Evolutionary conservation across 768 basidiomycete species (phyloP), one percentile per base, ranked within the genome.

Genomic region (Boletus bicolor): DNA sequence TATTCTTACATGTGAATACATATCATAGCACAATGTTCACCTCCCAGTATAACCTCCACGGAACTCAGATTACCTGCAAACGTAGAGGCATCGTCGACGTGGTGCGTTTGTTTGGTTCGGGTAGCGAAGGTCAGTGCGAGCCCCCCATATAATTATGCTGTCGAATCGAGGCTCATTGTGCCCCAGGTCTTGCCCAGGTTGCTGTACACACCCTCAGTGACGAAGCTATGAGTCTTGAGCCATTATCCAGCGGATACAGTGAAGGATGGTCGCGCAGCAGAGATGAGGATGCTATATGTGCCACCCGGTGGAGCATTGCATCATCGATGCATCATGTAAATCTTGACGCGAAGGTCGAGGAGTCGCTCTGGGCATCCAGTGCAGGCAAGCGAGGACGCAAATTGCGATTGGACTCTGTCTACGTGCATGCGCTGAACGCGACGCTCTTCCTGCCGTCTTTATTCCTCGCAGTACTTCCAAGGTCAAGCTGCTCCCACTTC

Each of bases 401-500:
- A 59, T 79, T 80, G 7, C 72, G 82, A 5, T 64, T 84, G 30
- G 83, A 76, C 55, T 76, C 85, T 70, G 82, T 83, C 77, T 68
- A 85, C 49, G 80, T 82, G 81, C 84, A 85, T 60, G 60, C 82
- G 44, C 71, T 85, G 44, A 84, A 77, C 10, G 77, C 77, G 36
- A 73, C 80, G 8, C 60, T 83, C 5, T 82, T 83, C 68, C 59
- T 85, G 8, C 74, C 75, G 26, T 76, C 78, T 0, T 62, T 79
- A 55, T 73, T 7, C 59, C 66, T 32, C 73, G 68, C 38, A 59
- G 66, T 10, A 66, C 63, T 24, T 70, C 76, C 39, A 79, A 79
- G 62, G 78, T 75, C 5, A 72, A 69, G 24, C 68, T 86, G 9
- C 62, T 85, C n/a, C 68, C 75, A 1, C 76, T 76, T 61, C 58